Evolutionary conservation across 1,284 basidiomycete genomes (phyloP).

Genomic region (Anthracocystis walkeri): DNA sequence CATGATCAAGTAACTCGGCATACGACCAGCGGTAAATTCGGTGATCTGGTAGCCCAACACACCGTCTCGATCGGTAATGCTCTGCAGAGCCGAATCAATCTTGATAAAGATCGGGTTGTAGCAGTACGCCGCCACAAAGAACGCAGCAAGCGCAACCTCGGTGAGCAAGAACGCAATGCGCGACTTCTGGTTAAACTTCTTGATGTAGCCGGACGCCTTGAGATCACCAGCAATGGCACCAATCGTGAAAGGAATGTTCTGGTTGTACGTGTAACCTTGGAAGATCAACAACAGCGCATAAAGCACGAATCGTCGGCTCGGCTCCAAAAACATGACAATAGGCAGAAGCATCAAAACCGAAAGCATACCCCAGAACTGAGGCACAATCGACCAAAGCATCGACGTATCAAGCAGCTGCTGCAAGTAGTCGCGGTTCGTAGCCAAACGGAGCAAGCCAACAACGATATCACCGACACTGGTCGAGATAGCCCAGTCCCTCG

Average conservation of each 20-base stretch:
- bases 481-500: constrained; percentile 37
- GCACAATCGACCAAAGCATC: constrained; percentile 71
- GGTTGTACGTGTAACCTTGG: constrained; percentile 34
- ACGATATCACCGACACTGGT: constrained; percentile 68
- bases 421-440: constrained; percentile 70
- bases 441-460: constrained; percentile 69
- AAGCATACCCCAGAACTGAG: constrained; percentile 71
- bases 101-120: constrained; percentile 66
- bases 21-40: constrained; percentile 34
- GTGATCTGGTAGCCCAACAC: constrained; percentile 65
- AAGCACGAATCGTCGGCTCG: constrained; percentile 68
- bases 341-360: constrained; percentile 70
- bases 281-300: constrained; percentile 61
- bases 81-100: constrained; percentile 65
- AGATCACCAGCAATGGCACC: constrained; percentile 70
- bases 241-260: constrained; percentile 65
- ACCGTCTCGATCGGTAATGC: constrained; percentile 68
- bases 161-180: constrained; percentile 67
- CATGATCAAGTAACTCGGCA: constrained; percentile 41
- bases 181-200: constrained; percentile 70
- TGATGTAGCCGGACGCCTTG: constrained; percentile 70
- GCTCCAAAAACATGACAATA: constrained; percentile 67
- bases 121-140: constrained; percentile 68
- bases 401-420: constrained; percentile 70
- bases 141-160: constrained; percentile 66